phyloP scores from a whole-genome alignment of 495 filamentous ascomycete species.

The Pseudotulostoma volvatum region DNA sequence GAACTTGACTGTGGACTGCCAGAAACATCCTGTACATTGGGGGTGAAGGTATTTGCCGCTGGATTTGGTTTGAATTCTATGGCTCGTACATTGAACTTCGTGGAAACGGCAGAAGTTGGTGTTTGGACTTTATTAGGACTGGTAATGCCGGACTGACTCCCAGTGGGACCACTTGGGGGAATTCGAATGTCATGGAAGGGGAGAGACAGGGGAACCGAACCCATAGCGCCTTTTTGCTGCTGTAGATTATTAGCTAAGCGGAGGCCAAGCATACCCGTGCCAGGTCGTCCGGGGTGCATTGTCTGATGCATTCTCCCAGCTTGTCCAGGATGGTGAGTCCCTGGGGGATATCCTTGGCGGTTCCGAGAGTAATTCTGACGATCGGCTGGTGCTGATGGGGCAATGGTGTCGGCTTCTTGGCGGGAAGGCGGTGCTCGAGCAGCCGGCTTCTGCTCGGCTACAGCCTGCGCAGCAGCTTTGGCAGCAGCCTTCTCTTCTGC shows the following conservation, averaged over 20 bases:
- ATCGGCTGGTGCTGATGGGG: constrained; percentile 21
- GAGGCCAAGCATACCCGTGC: constrained; percentile 33
- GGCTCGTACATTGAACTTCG: constrained; percentile 67
- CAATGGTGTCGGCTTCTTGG: constrained; percentile 15
- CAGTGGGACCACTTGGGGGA: constrained; percentile 33
- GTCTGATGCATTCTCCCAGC: constrained; percentile 24
- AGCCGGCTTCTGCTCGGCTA: constrained; percentile 23
- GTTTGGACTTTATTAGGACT: constrained; percentile 33
- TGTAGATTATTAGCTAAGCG: constrained; percentile 40
- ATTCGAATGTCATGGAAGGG: constrained; percentile 36
- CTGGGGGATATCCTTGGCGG: constrained; percentile 31
- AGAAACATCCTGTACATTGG: constrained; percentile 39
- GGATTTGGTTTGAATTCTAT: constrained; percentile 74
- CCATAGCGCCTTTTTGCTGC: constrained; percentile 35
- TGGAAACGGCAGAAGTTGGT: constrained; percentile 34
- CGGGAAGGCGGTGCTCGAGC: constrained; percentile 15
- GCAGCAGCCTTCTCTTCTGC: constrained; percentile 39
- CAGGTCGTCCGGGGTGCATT: constrained; percentile 25
- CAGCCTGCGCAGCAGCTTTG: constrained; percentile 16
- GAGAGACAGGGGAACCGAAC: constrained; percentile 34
- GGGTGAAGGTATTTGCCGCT: constrained; percentile 61
- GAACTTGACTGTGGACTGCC: constrained; percentile 48
- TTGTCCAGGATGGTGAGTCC: constrained; percentile 25
- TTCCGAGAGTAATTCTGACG: constrained; percentile 26
- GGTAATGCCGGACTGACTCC: constrained; percentile 24